Conservation (phyloP, 306 rosid species). For the Malus sieversii region DNA sequence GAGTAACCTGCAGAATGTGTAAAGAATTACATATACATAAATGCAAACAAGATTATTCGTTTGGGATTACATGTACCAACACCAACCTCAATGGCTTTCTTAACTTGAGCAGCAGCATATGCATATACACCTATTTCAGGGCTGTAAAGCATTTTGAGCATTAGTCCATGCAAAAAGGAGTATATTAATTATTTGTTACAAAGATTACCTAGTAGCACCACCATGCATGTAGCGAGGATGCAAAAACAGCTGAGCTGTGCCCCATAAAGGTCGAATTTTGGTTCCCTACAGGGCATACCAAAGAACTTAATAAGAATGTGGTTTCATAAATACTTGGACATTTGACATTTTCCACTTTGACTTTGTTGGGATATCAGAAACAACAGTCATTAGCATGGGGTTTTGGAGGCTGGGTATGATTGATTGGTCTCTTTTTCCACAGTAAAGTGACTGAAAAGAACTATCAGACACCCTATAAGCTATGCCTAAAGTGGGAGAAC, state of each 20-base stretch:
- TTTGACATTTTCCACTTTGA: background rate
- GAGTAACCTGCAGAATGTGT: slow-evolving; percentile 61
- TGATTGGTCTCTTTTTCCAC: background rate
- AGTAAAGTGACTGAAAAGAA: background rate
- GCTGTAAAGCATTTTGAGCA: slow-evolving; percentile 41
- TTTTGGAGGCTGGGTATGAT: background rate
- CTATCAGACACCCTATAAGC: background rate
- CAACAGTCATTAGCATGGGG: background rate
- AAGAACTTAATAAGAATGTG: background rate
- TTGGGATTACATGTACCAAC: slow-evolving; percentile 1
- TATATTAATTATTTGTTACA: background rate
- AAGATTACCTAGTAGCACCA: slow-evolving; percentile 78
- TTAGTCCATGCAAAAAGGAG: slow-evolving; percentile 11
- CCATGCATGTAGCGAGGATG: slow-evolving; percentile 99
- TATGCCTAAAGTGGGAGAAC: background rate
- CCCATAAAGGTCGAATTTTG: slow-evolving; percentile 75
- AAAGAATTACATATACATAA: slow-evolving; percentile 4
- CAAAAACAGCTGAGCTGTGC: slow-evolving; percentile 86
- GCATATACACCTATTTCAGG: slow-evolving; percentile 73
- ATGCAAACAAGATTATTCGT: background rate
- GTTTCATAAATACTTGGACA: background rate
- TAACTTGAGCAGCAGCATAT: slow-evolving; percentile 97
- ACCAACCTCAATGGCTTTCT: slow-evolving; percentile 91
- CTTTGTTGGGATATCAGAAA: background rate
- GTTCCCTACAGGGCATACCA: slow-evolving; percentile 39